phyloP scores from a whole-genome alignment of 129 eudicot genomes.

The Flaveria bidentis region DNA sequence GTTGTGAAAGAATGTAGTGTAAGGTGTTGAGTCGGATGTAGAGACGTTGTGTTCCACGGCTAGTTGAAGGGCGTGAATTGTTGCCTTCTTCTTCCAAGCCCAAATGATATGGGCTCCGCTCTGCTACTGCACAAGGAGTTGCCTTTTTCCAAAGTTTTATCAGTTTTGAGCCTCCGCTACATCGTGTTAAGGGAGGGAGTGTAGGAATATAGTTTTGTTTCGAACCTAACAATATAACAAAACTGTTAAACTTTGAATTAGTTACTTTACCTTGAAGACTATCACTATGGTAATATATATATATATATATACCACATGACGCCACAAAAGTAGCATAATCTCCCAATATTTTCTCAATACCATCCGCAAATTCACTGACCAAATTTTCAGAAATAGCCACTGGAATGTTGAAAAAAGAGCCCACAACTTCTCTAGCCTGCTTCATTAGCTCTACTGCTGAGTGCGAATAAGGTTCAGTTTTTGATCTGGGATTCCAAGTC shows the following conservation, averaged over 20 bases:
- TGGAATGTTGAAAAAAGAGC: constrained; percentile 73
- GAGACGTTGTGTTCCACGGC: constrained; percentile 96
- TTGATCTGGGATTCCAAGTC: constrained; percentile 99
- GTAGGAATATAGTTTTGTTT: constrained; percentile 82
- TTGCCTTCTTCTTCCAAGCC: constrained; percentile 42
- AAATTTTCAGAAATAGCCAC: constrained; percentile 56
- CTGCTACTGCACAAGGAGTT: constrained; percentile 51
- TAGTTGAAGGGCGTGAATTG: constrained; percentile 78
- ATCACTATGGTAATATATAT: no score
- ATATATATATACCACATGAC: constrained; percentile 62
- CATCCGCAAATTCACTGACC: constrained; percentile 64
- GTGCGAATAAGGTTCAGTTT: constrained; percentile 82
- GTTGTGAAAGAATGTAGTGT: constrained; percentile 69
- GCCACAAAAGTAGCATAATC: constrained; percentile 70
- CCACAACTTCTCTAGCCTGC: constrained; percentile 58
- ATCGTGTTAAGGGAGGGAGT: constrained; percentile 90
- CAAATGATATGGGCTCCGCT: constrained; percentile 37
- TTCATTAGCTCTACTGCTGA: constrained; percentile 74
- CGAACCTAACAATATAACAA: constrained; percentile 53
- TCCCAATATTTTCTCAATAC: constrained; percentile 53
- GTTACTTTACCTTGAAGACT: no score
- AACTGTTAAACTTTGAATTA: background rate
- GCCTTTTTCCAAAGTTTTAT: constrained; percentile 77
- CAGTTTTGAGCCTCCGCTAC: constrained; percentile 69
- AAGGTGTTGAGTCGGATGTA: constrained; percentile 93